Percentiles rank a stretch among this genome's conserved stretches.
phyloP scores from a whole-genome alignment of 2,329 filamentous ascomycete genomes.

The Cadophora gregata region DNA sequence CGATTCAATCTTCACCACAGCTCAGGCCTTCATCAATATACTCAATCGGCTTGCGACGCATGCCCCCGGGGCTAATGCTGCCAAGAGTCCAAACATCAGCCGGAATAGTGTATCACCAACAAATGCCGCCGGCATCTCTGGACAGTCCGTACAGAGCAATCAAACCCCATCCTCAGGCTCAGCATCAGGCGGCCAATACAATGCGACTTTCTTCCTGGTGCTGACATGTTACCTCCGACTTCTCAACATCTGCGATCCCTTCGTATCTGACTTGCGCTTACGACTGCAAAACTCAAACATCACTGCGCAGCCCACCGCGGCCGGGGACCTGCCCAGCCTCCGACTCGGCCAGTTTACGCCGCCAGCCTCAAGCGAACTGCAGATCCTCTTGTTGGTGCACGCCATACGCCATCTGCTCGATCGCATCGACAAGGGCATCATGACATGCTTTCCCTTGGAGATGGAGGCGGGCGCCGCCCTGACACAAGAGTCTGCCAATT shows the following conservation, averaged over 20 bases:
- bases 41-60: constrained; percentile 5
- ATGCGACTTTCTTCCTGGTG: constrained; percentile 9
- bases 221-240: constrained; percentile 11
- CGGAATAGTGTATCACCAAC: not conserved
- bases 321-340: not conserved
- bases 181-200: not conserved
- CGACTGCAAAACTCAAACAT: constrained; percentile 11
- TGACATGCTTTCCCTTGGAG: constrained; percentile 8
- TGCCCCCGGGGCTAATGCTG: not conserved
- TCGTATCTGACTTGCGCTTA: constrained; percentile 4
- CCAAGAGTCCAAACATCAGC: not conserved
- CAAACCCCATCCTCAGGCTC: not conserved
- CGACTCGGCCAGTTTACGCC: constrained; percentile 7
- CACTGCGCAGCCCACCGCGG: not conserved
- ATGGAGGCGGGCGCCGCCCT: not conserved
- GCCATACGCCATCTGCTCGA: not conserved
- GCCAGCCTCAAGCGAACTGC: constrained; percentile 4
- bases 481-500: not conserved
- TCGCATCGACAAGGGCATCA: constrained; percentile 9
- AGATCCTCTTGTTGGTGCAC: not conserved
- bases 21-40: constrained; percentile 8
- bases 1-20: constrained; percentile 5
- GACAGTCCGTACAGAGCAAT: not conserved
- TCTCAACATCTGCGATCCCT: not conserved
- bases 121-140: not conserved